phyloP scores from a whole-genome alignment of 352 stramenopile species.

The Phytopythium aichiense region DNA sequence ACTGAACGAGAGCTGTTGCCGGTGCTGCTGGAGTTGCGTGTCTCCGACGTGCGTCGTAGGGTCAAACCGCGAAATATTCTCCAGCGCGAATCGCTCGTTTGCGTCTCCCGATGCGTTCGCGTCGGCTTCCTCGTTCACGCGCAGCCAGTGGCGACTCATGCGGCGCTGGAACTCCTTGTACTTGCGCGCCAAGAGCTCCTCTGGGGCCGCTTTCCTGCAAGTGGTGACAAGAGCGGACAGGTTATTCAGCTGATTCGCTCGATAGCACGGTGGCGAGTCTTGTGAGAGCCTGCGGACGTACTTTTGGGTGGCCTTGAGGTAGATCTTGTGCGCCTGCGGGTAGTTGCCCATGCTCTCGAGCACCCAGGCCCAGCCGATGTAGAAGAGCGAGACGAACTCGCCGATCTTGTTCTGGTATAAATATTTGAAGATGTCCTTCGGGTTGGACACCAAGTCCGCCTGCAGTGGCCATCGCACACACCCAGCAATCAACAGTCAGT shows the following conservation, averaged over 20 bases:
- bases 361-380: slow-evolving; percentile 83
- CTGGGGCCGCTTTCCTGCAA: slow-evolving; percentile 60
- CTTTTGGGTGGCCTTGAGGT: slow-evolving; percentile 83
- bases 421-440: slow-evolving; percentile 88
- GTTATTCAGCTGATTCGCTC: not conserved
- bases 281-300: slow-evolving; percentile 23
- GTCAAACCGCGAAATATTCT: slow-evolving; percentile 51
- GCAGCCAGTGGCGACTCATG: slow-evolving; percentile 80
- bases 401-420: slow-evolving; percentile 87
- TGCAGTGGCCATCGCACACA: slow-evolving; percentile 17
- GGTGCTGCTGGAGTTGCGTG: slow-evolving; percentile 50
- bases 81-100: slow-evolving; percentile 54
- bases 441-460: slow-evolving; percentile 82
- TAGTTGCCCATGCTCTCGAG: slow-evolving; percentile 80
- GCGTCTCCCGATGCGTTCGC: slow-evolving; percentile 26
- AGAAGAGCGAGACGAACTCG: slow-evolving; percentile 76
- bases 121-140: slow-evolving; percentile 45
- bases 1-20: slow-evolving; percentile 55
- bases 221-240: not conserved
- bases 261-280: not conserved
- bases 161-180: slow-evolving; percentile 83
- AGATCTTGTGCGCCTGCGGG: slow-evolving; percentile 82
- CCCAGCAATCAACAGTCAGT: not conserved
- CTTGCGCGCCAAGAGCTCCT: slow-evolving; percentile 64
- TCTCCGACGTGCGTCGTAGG: slow-evolving; percentile 36